These are phyloP conservation scores for Carex pumila DNA, from an alignment of 176 grass and related monocot species.

Conservation along the genomic window DNA sequence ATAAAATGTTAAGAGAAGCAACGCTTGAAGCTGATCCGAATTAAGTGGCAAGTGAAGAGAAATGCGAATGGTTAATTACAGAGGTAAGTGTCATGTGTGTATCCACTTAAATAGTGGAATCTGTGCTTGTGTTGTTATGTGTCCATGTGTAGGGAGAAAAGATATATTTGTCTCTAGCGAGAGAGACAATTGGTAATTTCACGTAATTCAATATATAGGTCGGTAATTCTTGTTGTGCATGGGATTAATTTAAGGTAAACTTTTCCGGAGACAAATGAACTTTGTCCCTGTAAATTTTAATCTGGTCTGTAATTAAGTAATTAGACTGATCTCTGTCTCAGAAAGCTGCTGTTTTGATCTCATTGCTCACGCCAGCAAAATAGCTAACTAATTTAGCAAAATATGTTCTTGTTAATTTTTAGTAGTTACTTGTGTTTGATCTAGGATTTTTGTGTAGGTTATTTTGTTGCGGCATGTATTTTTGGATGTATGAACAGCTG, in stretches of 20 bases:
- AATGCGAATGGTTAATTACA: neutral
- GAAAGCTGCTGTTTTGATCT: neutral
- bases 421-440: too few species aligned
- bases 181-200: neutral
- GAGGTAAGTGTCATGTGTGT: neutral
- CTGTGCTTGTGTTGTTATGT: constrained; percentile 6
- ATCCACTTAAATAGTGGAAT: constrained; percentile 17
- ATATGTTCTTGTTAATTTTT: neutral
- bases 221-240: neutral
- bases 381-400: neutral
- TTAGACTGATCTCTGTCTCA: neutral
- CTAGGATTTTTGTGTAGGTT: too few species aligned
- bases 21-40: neutral
- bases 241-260: neutral
- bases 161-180: neutral
- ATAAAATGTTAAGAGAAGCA: neutral
- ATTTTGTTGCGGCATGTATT: too few species aligned
- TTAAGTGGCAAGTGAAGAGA: neutral
- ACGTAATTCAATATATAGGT: constrained; percentile 2
- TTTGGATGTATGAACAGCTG: too few species aligned
- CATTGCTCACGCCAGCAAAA: neutral
- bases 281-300: neutral
- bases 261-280: neutral
- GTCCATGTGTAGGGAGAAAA: constrained; percentile 13
- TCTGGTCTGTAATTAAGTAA: neutral